Percentiles rank a stretch among this genome's conserved stretches.
These are phyloP conservation scores for Beauveria pseudobassiana DNA, from an alignment of 2,329 filamentous ascomycete species.

Conservation along the genomic window DNA sequence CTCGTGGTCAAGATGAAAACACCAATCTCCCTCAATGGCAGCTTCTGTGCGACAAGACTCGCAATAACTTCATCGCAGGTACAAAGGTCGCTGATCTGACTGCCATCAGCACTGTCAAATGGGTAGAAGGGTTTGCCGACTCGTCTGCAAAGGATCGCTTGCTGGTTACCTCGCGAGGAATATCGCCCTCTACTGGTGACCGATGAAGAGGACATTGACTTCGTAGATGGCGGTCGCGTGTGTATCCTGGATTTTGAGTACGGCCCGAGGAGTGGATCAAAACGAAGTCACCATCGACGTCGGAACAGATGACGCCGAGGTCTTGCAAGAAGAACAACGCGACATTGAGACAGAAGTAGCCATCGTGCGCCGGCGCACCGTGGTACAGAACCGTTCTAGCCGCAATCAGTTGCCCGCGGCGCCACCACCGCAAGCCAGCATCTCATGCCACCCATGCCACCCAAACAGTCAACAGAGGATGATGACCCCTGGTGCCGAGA, in stretches of 20 bases:
- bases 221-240: constrained; percentile 71
- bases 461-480: constrained; percentile 22
- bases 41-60: constrained; percentile 56
- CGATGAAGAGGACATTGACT: constrained; percentile 65
- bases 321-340: constrained; percentile 64
- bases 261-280: constrained; percentile 44
- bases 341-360: constrained; percentile 74
- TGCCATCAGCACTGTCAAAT: constrained; percentile 62
- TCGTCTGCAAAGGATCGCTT: constrained; percentile 48
- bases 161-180: constrained; percentile 65
- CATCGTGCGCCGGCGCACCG: constrained; percentile 67
- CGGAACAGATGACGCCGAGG: constrained; percentile 60
- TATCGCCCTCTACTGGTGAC: constrained; percentile 50
- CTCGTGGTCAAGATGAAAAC: constrained; percentile 21
- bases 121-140: constrained; percentile 53
- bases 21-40: constrained; percentile 58
- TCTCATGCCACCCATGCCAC: constrained; percentile 24
- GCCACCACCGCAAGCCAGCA: constrained; percentile 33
- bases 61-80: constrained; percentile 65
- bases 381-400: constrained; percentile 51
- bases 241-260: constrained; percentile 70
- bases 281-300: constrained; percentile 64
- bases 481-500: constrained; percentile 47
- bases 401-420: constrained; percentile 39
- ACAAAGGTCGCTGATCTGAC: constrained; percentile 56